Evolutionary conservation across 495 filamentous ascomycete species (phyloP), one percentile per base, ranked within the genome.

Genomic region (Tuber aestivum): DNA sequence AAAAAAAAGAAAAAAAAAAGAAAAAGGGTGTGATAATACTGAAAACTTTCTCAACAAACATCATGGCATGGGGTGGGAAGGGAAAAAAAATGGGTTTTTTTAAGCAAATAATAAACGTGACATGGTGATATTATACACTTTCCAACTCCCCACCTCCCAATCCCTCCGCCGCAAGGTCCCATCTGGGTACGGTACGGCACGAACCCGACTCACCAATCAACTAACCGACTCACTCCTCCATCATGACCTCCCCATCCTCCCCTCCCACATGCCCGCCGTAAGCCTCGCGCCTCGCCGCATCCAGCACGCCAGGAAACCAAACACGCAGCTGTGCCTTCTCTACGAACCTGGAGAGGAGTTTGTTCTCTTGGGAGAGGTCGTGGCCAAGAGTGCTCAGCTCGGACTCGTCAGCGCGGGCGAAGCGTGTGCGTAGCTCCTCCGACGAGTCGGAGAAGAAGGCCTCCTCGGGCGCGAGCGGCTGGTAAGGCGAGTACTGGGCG

Each of bases 241-340:
- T 72, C 74, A 41, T 12, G 72, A 12, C 42, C n/a, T 56, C 73
- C 27, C 86, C 4, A 88, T 88, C 41, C 76, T 88, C 4, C 68
- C 80, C 80, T 37, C 48, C 48, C 44, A 69, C 41, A 72, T 74
- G 8, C 72, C 41, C 73, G 40, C 42, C 27, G 80, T 88, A 72
- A 82, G 84, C 48, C 75, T 88, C 75, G 76, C 84, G 84, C 61
- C 74, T 86, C 41, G 84, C 87, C n/a, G 23, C 42, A 21, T 81
- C 79, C 20, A 69, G 38, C 68, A 78, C 77, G 0, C 69, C 81
- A 18, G 56, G 50, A 18, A 77, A 80, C 81, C 81, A 83, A 21
- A 70, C 74, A 20, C 61, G 72, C 23, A 83, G 56, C 7, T 72
- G 68, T 23, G 76, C 76, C 35, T 74, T 74, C 32, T 32, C 74